Base-by-base conservation (phyloP, 805 yeast genomes). In the Starmera amethionina region DNA sequence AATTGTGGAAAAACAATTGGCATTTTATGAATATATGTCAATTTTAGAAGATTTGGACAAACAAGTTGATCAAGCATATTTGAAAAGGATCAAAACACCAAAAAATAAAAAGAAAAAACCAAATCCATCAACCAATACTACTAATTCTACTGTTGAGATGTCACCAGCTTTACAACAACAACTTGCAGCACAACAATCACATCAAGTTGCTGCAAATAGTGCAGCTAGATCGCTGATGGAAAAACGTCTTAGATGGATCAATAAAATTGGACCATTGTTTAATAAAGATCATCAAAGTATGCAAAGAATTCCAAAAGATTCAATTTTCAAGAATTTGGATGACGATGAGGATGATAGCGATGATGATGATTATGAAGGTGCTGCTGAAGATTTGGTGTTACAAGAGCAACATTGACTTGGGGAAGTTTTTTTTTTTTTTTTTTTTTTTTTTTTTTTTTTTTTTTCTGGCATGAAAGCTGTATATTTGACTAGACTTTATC, bases 61-160 rank as follows among this genome's bases (percentile, higher is more conserved):
- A 58, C 99, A 93, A 62, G 89, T 93, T 31, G 98, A 93, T 57
- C 97, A 86, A 59, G 89, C 95, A 16, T 93, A 89, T 56, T 64
- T 83, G 46, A 83, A 88, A 59, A 69, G 97, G 44, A 72, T 83
- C 41, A 77, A 88, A 50, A 86, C 79, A 8, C 79, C 87, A 42
- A 82, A 65, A 46, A 63, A 59, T 41, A 66, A 64, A 43, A 67
- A 67, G 54, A 64, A 65, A 46, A 59, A 55, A 33, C 51, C 53
- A 4, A 44, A 51, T 27, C 40, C 57, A 6, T 39, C 49, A 4
- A 43, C 55, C 4, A 43, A 46, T 11, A 40, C 41, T 37, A 51
- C 50, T 18, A 45, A 42, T 13, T 39, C 42, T 22, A 41, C n/a
- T 34, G 16, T 13, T 5, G n/a, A 19, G 42, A 54, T 48, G 13